Base-by-base conservation (phyloP, 2,329 filamentous ascomycete species). In the Didymellaceae sp. region DNA sequence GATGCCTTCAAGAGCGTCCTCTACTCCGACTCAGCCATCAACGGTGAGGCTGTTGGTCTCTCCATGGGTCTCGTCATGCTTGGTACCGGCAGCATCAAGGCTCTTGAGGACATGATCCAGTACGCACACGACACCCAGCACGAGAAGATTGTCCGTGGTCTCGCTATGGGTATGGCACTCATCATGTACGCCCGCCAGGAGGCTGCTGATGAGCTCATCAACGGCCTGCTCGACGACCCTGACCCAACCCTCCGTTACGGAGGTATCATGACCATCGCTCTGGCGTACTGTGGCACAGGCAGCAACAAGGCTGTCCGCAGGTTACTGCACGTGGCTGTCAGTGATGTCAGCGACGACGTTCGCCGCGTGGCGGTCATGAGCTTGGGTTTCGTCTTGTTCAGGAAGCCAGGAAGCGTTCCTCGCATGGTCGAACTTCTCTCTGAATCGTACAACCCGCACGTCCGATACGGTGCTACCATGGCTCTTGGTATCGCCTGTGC, bases 231-330 rank as follows among this genome's bases (percentile, higher is more conserved):
- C 26, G 91, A 91, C 58, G 94, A 99, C 63, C 90, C 94, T 1
- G 93, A 99, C 70, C 91, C 94, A 61, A 93, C 91, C 6, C 81
- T 99, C 54, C 86, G 94, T 61, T 99, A 99, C 63, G 94, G 94
- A 72, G 94, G 94, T 79, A 96, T 99, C 74, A 91, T 99, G 86
- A 96, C 94, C n/a, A 90, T 99, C 50, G 94, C 94, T 42, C 81
- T 99, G 71, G 94, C 94, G 14, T 99, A 99, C 78, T 97, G 93
- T 70, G 94, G 94, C 50, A 97, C 90, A 31, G 90, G 93, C 60
- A 97, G 92, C 83, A 99, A 99, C 82, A 97, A 97, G 81, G 94
- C 95, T 18, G 94, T 99, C 41, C 88, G 95, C 45, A 96, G 94
- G 76, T 82, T 99, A 22, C 85, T 99, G 9, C 94, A 99, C 71